These are phyloP conservation scores for Limonium bicolor DNA, from an alignment of 148 eudicot genomes.

Conservation along the genomic window DNA sequence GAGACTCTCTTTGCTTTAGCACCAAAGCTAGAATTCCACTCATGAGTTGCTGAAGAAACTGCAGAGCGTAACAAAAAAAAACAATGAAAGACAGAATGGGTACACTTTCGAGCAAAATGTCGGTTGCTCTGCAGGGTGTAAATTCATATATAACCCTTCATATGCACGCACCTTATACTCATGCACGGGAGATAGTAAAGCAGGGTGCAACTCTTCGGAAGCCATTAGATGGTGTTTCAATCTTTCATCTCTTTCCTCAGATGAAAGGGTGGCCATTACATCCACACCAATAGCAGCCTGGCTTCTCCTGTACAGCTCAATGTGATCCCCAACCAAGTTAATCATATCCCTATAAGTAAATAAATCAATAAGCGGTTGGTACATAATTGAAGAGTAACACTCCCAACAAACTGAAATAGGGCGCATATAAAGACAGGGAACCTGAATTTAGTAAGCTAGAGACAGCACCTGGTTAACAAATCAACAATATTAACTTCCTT, in stretches of 20 bases:
- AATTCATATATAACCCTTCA: too few relatives aligned
- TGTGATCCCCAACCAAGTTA: constrained; percentile 74
- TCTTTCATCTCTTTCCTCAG: constrained; percentile 96
- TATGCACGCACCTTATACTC: constrained; percentile 98
- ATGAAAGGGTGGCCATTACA: constrained; percentile 85
- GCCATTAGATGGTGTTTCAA: constrained; percentile 77
- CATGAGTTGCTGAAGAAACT: constrained; percentile 79
- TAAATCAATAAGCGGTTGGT: too few relatives aligned
- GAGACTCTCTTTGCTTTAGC: constrained; percentile 77
- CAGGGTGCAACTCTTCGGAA: constrained; percentile 92
- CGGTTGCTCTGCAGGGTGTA: too few relatives aligned
- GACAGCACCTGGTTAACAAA: constrained; percentile 65
- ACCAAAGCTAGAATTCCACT: constrained; percentile 70
- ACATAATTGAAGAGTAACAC: too few relatives aligned
- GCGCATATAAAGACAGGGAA: too few relatives aligned
- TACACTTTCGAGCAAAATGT: too few relatives aligned
- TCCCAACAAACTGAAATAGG: too few relatives aligned
- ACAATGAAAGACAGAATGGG: too few relatives aligned
- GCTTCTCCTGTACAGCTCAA: constrained; percentile 81
- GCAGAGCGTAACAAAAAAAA: constrained; percentile 7
- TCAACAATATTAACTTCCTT: constrained; percentile 87
- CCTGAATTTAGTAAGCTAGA: too few relatives aligned
- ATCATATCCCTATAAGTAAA: constrained; percentile 84
- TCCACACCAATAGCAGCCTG: constrained; percentile 86
- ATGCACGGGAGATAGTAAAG: constrained; percentile 72